Base-by-base conservation (phyloP, 768 basidiomycete species). In the Kwoniella europaea region DNA sequence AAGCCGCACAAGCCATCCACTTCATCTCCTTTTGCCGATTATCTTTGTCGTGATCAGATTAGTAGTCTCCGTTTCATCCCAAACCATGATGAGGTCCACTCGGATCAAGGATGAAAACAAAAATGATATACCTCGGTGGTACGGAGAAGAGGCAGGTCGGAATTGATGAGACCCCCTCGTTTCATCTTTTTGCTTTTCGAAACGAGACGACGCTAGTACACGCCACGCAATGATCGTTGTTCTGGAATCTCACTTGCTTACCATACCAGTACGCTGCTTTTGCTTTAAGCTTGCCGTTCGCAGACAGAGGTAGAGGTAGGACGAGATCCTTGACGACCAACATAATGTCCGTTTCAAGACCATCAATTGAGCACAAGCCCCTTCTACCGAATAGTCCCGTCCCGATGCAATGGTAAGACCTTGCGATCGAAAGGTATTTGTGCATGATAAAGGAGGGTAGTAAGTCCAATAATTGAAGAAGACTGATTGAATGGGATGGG, bases 101-200 rank as follows among this genome's bases (percentile, higher is more conserved):
- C 59, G 59, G 59, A 7, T 61, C 22, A 10, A 18, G 18, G n/a
- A 55, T 55, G 16, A 52, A 5, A 4, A 15, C 20, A 59, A 59
- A 61, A 61, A 18, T 61, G 59, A 61, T 61, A 61, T 61, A 61
- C n/a, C 59, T n/a, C 59, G 43, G 42, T 15, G 42, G 42, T 61
- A 42, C 59, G 42, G 59, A 35, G 35, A 41, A 59, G 59, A 61
- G 59, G 59, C 59, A 61, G 27, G 59, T 20, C 20, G 20, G 41
- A 24, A 24, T 61, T n/a, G 18, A 20, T 61, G 57, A 22, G 41
- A 43, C 16, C 35, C 59, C 59, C 42, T 61, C 15, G 41, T 61
- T 42, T 61, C 59, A 61, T 43, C 29, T 58, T 27, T 58, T 35
- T 35, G 35, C 35, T 35, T 35, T 35, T 35, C 35, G 46, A 50